A percentile compares a stretch with the other conserved stretches of the same genome.
These are phyloP conservation scores for Parascedosporium putredinis DNA, from an alignment of 2,329 filamentous ascomycete genomes.

Conservation along the genomic window DNA sequence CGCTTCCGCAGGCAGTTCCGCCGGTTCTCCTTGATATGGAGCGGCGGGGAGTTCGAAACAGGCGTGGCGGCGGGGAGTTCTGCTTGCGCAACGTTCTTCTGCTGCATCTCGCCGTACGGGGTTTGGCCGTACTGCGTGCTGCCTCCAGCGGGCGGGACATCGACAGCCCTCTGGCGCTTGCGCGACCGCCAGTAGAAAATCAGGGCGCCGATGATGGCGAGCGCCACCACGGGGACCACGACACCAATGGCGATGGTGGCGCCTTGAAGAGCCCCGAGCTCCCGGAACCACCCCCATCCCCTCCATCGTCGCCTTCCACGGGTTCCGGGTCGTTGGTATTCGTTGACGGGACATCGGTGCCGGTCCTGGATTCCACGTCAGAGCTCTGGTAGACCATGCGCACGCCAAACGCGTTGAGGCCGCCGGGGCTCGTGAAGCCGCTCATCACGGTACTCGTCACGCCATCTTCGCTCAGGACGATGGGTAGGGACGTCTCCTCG, in stretches of 20 bases:
- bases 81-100: neutral
- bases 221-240: conserved; percentile 18
- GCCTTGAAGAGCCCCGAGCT: conserved; percentile 14
- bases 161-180: neutral
- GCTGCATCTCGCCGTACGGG: neutral
- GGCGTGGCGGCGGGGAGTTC: neutral
- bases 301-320: neutral
- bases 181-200: conserved; percentile 21
- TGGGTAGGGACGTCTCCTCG: conserved; percentile 14
- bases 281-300: neutral
- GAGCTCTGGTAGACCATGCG: conserved; percentile 24
- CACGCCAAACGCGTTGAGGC: conserved; percentile 23
- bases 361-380: conserved; percentile 14
- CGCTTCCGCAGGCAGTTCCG: neutral
- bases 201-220: conserved; percentile 15
- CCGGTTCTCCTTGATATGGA: neutral
- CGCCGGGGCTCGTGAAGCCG: conserved; percentile 15
- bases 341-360: neutral
- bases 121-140: neutral
- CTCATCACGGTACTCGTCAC: conserved; percentile 14
- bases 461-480: conserved; percentile 17
- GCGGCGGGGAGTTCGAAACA: neutral
- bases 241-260: conserved; percentile 20
- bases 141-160: neutral
- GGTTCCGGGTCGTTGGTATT: conserved; percentile 5